Evolutionary conservation across 352 stramenopile species (phyloP).

Genomic region (Phytophthora ohioensis): DNA sequence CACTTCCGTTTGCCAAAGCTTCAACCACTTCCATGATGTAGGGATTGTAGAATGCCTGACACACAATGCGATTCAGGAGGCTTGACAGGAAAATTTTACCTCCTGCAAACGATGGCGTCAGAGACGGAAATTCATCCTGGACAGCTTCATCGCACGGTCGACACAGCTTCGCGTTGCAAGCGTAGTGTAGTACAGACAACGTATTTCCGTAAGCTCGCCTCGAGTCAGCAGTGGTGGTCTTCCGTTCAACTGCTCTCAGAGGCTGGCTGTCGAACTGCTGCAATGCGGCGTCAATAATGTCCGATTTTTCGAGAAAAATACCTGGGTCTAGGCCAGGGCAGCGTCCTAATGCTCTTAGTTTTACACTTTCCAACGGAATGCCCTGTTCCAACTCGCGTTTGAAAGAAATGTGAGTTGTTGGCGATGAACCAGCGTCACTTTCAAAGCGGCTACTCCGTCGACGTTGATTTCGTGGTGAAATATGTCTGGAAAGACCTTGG

Average conservation of each 20-base stretch:
- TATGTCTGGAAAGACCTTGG: conserved; percentile 16
- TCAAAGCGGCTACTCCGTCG: conserved; percentile 30
- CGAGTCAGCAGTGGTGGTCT: conserved; percentile 4
- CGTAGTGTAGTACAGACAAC: conserved; percentile 54
- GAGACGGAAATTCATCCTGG: conserved; percentile 57
- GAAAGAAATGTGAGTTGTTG: conserved; percentile 34
- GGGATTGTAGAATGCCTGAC: conserved; percentile 84
- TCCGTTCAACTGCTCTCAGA: conserved; percentile 13
- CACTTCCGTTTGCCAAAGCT: conserved; percentile 52
- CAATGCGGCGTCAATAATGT: conserved; percentile 47
- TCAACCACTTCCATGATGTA: conserved; percentile 76
- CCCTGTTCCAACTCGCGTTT: conserved; percentile 60
- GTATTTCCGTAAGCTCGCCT: conserved; percentile 31
- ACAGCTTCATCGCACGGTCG: conserved; percentile 56
- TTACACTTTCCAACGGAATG: conserved; percentile 64
- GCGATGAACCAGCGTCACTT: conserved; percentile 12
- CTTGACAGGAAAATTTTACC: conserved; percentile 65
- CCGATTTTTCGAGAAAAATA: conserved; percentile 50
- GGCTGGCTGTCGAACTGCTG: conserved; percentile 46
- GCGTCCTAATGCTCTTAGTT: conserved; percentile 56
- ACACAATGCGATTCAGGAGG: conserved; percentile 71
- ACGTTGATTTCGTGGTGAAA: conserved; percentile 20
- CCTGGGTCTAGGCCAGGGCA: conserved; percentile 60
- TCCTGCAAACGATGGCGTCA: conserved; percentile 63
- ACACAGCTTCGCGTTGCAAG: conserved; percentile 62